Evolutionary conservation across 495 filamentous ascomycete genomes (phyloP), one percentile per base, ranked within the genome.

Genomic region (Penicillium argentinense): DNA sequence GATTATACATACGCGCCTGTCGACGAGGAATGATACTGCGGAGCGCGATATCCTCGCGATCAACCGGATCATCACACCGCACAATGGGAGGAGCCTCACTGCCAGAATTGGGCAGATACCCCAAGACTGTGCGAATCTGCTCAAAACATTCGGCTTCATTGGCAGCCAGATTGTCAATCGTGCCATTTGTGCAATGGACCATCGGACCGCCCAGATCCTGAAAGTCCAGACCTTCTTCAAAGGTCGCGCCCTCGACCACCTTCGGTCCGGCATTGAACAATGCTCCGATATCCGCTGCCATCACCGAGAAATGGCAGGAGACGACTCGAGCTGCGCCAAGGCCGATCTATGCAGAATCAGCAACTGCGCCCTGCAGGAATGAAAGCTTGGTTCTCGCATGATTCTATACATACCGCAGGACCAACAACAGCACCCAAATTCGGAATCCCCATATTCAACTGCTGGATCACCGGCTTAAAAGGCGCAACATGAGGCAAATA

Each of bases 191-290:
- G 55, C 80, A 83, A 49, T 85, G 82, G 49, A 85, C 74, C 52
- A 63, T 54, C 11, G 76, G 75, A 0, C 79, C 79, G n/a, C 77
- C 80, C 1, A 83, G 60, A 33, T 78, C 73, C 29, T 73, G 72
- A 43, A 80, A 77, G 16, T 68, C 72, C 1, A 85, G 67, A 1
- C 70, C 78, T 64, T 83, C 78, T 59, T 83, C 80, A 50, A 81
- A 79, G 0, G 80, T 83, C 4, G 80, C 79, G 17, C 72, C 74
- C 36, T 77, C 73, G 11, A 84, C 82, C 6, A 85, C 80, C 36
- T 81, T 77, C 0, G 82, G 81, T 1, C 82, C 82, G 5, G 82
- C 82, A 51, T 84, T 84, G 56, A 85, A 83, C 6, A 85, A 52
- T 2, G 73, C 69, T 0, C 80, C 82, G 3, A 85, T 67, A 56